Conservation (phyloP, 2,329 filamentous ascomycete species). For the Aspergillus sp. region DNA sequence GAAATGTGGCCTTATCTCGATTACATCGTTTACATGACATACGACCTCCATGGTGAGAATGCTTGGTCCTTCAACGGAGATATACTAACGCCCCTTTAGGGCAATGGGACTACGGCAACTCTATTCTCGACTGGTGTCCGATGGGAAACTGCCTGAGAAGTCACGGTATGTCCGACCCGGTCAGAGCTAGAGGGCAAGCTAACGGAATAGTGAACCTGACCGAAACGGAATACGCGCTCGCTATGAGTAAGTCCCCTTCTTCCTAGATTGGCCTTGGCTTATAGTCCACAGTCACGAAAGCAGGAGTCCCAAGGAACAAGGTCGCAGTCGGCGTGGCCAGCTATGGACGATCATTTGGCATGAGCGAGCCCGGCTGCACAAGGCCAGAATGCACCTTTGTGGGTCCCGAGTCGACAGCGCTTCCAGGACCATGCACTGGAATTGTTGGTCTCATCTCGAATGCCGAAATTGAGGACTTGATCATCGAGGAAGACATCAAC, state of each 20-base stretch:
- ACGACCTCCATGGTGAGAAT: slow-evolving; percentile 36
- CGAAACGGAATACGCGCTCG: slow-evolving; percentile 13
- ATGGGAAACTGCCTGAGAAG: slow-evolving; percentile 42
- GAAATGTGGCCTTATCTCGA: slow-evolving; percentile 33
- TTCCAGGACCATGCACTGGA: slow-evolving; percentile 5
- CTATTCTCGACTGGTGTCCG: slow-evolving; percentile 26
- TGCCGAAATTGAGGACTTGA: slow-evolving; percentile 14
- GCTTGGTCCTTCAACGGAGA: slow-evolving; percentile 17
- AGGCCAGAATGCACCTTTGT: slow-evolving; percentile 12
- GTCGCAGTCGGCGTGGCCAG: slow-evolving; percentile 12
- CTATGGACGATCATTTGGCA: slow-evolving; percentile 16
- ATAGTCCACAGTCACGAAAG: slow-evolving; percentile 13
- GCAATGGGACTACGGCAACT: too few species aligned
- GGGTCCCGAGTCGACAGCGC: slow-evolving; percentile 8
- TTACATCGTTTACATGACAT: slow-evolving; percentile 47
- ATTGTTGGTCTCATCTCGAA: slow-evolving; percentile 7
- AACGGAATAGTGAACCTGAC: slow-evolving; percentile 15
- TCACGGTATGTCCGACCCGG: slow-evolving; percentile 27
- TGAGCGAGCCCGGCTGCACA: slow-evolving; percentile 11
- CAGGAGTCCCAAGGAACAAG: slow-evolving; percentile 11
- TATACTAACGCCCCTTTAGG: slow-evolving; percentile 9
- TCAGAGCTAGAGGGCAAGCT: neutral
- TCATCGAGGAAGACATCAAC: slow-evolving; percentile 4
- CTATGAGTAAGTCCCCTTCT: slow-evolving; percentile 7
- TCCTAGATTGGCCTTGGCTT: neutral